Base-by-base conservation (phyloP, 768 basidiomycete genomes). In the Hypsizygus marmoreus region DNA sequence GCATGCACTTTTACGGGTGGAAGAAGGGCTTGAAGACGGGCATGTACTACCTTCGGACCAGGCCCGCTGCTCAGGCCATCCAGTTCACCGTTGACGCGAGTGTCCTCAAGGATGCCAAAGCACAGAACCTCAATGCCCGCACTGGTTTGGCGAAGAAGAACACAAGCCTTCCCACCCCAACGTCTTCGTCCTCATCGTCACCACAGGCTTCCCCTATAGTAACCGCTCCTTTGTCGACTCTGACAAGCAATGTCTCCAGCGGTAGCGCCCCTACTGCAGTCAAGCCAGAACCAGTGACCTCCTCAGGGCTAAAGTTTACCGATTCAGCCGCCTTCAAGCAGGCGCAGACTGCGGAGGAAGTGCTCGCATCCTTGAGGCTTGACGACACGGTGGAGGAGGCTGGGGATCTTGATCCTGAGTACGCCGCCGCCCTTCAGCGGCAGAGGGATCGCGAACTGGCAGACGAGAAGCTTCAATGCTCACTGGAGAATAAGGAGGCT, bases 1-100 rank as follows among this genome's bases (percentile, higher is more conserved):
- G 86, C 50, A 94, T 94, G 92, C 93, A 95, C 68, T 95, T 95
- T 76, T 97, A 97, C 64, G 97, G 94, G n/a, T 98, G 97, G 97
- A 95, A 95, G 80, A 92, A 92, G 72, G 97, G 97, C 25, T 72
- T 99, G 61, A 99, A 99, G 81, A 99, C 97, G 1, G 97, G 95
- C 56, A 95, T 95, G 91, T 94, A 93, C 72, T 98, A 99, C 69
- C 79, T 99, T 39, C 83, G 97, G 43, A 97, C 97, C 26, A 81
- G 91, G 41, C 91, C 97, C 4, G 94, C 95, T 7, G 91, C 92
- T 10, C 87, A 92, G 60, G 97, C 97, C 40, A 95, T 95, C 64
- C 93, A 99, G 72, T 97, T 99, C 75, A 99, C 97, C 8, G 82
- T 98, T 48, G 94, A 95, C 64, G 86, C 89, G 64, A 79, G 72